Evolutionary conservation across 192 early-diverging fungal genomes (phyloP).

Genomic region (Gonapodya sp.): DNA sequence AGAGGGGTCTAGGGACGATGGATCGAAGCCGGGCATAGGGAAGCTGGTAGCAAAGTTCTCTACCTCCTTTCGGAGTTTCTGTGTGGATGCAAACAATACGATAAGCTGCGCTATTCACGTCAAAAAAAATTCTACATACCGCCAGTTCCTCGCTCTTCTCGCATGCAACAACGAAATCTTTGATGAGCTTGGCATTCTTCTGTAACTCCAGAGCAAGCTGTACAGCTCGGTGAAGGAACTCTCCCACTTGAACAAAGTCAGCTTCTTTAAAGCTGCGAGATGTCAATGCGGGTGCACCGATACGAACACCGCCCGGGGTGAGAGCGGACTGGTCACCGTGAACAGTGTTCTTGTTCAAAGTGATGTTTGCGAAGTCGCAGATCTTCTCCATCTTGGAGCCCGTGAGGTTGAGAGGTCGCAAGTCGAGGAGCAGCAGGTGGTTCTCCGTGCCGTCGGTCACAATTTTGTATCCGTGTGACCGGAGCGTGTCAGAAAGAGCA

Average conservation of each 20-base stretch:
- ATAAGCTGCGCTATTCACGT: background rate
- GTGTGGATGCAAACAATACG: background rate
- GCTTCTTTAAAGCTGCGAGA: slow-evolving; percentile 91
- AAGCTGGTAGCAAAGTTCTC: slow-evolving; percentile 85
- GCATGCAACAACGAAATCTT: slow-evolving; percentile 85
- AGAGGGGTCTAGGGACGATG: slow-evolving; percentile 14
- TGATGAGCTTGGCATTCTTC: slow-evolving; percentile 81
- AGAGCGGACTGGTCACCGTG: slow-evolving; percentile 92
- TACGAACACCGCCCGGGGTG: slow-evolving; percentile 94
- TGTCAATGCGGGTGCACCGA: slow-evolving; percentile 91
- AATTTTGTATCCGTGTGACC: slow-evolving; percentile 80
- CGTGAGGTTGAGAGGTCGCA: slow-evolving; percentile 81
- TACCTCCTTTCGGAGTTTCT: slow-evolving; percentile 72
- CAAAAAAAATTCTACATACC: slow-evolving; percentile 12
- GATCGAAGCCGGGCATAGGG: slow-evolving; percentile 95
- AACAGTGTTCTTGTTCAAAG: slow-evolving; percentile 99
- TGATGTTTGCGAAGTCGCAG: slow-evolving; percentile 95
- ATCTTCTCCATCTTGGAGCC: slow-evolving; percentile 99
- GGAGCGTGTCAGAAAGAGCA: slow-evolving; percentile 70
- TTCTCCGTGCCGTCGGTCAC: slow-evolving; percentile 95
- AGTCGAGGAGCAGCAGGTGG: slow-evolving; percentile 97
- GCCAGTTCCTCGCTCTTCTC: background rate
- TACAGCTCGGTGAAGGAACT: slow-evolving; percentile 89
- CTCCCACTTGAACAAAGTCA: slow-evolving; percentile 95
- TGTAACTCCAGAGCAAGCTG: slow-evolving; percentile 84